Conservation (phyloP, 179 eudicot genomes). For the Amaranthus tricolor region DNA sequence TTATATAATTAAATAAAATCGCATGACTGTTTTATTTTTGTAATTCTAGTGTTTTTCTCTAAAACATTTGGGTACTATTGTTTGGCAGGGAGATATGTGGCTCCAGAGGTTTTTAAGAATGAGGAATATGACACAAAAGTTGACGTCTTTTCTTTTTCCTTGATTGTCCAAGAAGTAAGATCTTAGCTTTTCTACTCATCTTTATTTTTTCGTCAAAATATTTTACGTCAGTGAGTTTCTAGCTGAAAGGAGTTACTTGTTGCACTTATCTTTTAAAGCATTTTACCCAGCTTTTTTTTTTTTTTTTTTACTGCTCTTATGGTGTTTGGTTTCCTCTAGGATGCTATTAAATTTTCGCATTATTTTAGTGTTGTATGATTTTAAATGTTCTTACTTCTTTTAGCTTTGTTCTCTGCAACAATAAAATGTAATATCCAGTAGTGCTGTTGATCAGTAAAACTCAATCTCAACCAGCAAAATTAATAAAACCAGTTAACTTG, state of each 20-base stretch:
- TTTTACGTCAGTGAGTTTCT: neutral
- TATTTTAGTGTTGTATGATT: neutral
- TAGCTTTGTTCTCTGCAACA: too few relatives aligned
- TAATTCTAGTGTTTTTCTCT: neutral
- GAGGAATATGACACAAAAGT: slow-evolving; percentile 48
- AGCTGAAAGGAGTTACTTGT: neutral
- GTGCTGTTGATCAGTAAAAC: too few relatives aligned
- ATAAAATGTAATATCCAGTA: too few relatives aligned
- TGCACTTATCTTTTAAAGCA: neutral
- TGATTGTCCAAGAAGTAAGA: slow-evolving; percentile 50
- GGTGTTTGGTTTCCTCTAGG: neutral
- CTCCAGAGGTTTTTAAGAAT: slow-evolving; percentile 42
- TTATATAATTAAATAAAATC: too few relatives aligned
- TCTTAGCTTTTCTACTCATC: neutral
- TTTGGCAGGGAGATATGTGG: slow-evolving; percentile 44
- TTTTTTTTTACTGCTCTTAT: too few relatives aligned
- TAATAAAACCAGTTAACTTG: too few relatives aligned
- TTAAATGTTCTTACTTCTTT: neutral
- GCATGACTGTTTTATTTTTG: neutral
- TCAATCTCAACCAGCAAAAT: too few relatives aligned
- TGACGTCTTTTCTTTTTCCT: slow-evolving; percentile 49
- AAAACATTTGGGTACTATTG: neutral
- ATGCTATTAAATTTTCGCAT: neutral
- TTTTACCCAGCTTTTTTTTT: neutral
- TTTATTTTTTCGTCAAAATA: neutral